phyloP scores from a whole-genome alignment of 176 grass and related monocot genomes.

The Elaeis guineensis region DNA sequence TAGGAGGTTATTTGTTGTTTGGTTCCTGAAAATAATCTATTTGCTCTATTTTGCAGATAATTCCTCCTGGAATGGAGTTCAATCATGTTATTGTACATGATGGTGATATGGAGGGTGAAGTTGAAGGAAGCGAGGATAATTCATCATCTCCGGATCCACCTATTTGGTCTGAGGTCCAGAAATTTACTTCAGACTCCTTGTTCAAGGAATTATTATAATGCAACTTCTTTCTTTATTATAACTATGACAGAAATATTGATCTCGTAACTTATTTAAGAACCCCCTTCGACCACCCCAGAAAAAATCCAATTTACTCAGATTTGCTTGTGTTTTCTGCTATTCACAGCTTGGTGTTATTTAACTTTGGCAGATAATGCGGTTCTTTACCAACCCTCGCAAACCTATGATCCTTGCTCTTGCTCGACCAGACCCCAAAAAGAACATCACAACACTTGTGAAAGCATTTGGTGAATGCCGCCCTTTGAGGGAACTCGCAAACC shows the following conservation, averaged over 20 bases:
- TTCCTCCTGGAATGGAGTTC: slow-evolving; percentile 19
- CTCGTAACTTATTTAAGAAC: too few relatives aligned
- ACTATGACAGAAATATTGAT: too few relatives aligned
- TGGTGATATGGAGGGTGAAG: slow-evolving; percentile 2
- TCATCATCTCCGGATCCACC: slow-evolving; percentile 1
- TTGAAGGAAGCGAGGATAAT: slow-evolving; percentile 4
- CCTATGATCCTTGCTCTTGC: slow-evolving; percentile 12
- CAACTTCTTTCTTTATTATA: too few relatives aligned
- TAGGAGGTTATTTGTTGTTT: too few relatives aligned
- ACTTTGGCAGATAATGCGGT: neutral
- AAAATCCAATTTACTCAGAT: too few relatives aligned
- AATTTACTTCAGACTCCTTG: neutral
- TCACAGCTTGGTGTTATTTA: too few relatives aligned
- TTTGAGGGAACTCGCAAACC: slow-evolving; percentile 11
- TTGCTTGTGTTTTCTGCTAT: too few relatives aligned
- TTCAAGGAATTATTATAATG: too few relatives aligned
- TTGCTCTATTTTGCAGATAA: slow-evolving; percentile 1
- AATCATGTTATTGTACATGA: slow-evolving; percentile 7
- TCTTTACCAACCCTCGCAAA: slow-evolving; percentile 18
- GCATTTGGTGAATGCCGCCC: slow-evolving; percentile 18
- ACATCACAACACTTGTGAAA: slow-evolving; percentile 14
- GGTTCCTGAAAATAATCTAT: too few relatives aligned
- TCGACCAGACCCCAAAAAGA: slow-evolving; percentile 16
- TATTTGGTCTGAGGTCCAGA: slow-evolving; percentile 11
- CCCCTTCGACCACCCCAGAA: too few relatives aligned